These are phyloP conservation scores for Pisolithus thermaeus DNA, from an alignment of 1,284 basidiomycete species.

Conservation along the genomic window DNA sequence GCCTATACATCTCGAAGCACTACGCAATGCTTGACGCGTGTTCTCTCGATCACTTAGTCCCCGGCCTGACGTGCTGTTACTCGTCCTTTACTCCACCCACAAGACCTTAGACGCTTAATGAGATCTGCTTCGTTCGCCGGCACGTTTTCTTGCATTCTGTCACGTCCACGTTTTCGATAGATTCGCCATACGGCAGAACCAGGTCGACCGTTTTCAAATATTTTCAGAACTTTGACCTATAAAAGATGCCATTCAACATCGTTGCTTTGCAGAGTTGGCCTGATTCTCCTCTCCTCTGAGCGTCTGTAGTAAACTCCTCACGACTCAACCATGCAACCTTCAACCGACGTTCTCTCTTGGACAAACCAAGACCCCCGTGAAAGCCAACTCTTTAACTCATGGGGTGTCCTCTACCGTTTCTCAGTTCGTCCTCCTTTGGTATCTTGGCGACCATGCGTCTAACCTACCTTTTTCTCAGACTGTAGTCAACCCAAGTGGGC, in stretches of 20 bases:
- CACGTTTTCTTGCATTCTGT: slow-evolving; percentile 69
- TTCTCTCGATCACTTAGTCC: slow-evolving; percentile 58
- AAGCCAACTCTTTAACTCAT: slow-evolving; percentile 73
- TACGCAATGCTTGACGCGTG: slow-evolving; percentile 54
- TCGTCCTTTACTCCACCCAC: slow-evolving; percentile 65
- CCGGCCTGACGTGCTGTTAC: slow-evolving; percentile 43
- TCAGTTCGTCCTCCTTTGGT: slow-evolving; percentile 40
- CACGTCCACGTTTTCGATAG: slow-evolving; percentile 72
- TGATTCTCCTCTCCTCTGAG: slow-evolving; percentile 24
- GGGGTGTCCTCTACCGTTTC: slow-evolving; percentile 77
- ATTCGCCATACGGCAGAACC: slow-evolving; percentile 49
- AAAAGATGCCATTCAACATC: slow-evolving; percentile 30
- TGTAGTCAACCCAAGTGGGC: slow-evolving; percentile 51
- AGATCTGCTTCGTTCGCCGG: slow-evolving; percentile 53
- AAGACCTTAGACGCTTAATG: slow-evolving; percentile 48
- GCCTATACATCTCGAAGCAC: slow-evolving; percentile 32
- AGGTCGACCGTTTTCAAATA: slow-evolving; percentile 33
- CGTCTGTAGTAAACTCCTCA: slow-evolving; percentile 13
- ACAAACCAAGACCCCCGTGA: slow-evolving; percentile 79
- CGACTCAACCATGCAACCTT: slow-evolving; percentile 38
- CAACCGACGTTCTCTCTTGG: slow-evolving; percentile 73
- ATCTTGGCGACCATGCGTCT: slow-evolving; percentile 11
- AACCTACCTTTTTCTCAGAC: slow-evolving; percentile 42
- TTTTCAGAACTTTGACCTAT: slow-evolving; percentile 35
- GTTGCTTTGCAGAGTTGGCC: slow-evolving; percentile 19